Conservation (phyloP, 169 alveolate species). For the Sarcocystis neurona region DNA sequence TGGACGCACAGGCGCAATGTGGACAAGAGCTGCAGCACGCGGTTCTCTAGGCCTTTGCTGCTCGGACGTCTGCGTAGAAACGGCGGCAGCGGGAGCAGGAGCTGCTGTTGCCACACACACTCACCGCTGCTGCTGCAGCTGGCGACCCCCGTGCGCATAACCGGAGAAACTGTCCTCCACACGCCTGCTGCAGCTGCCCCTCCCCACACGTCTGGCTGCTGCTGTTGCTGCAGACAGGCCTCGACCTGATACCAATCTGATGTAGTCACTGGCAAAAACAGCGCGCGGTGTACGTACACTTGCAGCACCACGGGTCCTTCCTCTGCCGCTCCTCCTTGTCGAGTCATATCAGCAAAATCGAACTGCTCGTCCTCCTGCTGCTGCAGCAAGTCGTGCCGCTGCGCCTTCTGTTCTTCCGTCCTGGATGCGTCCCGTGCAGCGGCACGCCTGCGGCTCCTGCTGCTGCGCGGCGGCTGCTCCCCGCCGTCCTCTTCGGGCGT, state of each 20-base stretch:
- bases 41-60: no score
- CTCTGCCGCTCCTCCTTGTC: no score
- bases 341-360: no score
- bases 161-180: neutral
- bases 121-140: slow-evolving; percentile 35
- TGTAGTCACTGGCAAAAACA: neutral
- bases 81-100: neutral
- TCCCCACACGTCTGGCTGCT: neutral
- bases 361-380: no score
- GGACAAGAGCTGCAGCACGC: neutral
- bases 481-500: no score
- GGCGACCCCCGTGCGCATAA: neutral
- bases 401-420: neutral
- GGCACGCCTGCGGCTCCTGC: neutral
- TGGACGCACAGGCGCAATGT: neutral
- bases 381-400: no score
- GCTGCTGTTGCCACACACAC: slow-evolving; percentile 6
- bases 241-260: neutral
- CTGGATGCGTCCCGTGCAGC: neutral
- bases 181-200: neutral
- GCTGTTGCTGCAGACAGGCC: neutral
- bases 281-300: neutral
- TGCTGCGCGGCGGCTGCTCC: neutral
- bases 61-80: neutral
- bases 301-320: no score